Evolutionary conservation across 148 eudicot species (phyloP).

Genomic region (Euryodendron excelsum): DNA sequence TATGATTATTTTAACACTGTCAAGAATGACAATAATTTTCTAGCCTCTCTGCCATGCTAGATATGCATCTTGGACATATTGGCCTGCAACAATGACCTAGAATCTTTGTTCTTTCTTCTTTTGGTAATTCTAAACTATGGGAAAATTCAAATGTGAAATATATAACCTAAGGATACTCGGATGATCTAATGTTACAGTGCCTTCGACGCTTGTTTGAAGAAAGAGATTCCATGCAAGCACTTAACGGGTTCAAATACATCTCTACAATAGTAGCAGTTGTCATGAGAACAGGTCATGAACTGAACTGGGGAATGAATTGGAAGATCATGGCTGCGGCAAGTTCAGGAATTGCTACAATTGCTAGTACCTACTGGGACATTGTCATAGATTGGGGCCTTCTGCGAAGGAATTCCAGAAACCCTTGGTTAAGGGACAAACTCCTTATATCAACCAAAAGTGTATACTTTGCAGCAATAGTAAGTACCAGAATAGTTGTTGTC

Average conservation of each 20-base stretch:
- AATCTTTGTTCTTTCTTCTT: not conserved
- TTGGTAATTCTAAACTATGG: not conserved
- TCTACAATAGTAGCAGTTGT: conserved; percentile 3
- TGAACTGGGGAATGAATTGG: conserved; percentile 1
- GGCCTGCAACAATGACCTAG: not conserved
- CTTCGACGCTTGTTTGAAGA: conserved; percentile 3
- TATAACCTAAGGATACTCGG: not conserved
- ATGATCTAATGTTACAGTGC: not conserved
- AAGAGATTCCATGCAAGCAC: not conserved
- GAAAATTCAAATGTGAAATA: conserved; percentile 1
- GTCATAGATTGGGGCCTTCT: conserved; percentile 43
- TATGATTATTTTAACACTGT: not conserved
- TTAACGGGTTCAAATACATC: not conserved
- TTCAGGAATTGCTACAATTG: conserved; percentile 18
- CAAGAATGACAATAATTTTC: not conserved
- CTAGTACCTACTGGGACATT: conserved; percentile 31
- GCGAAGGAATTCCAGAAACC: conserved; percentile 22
- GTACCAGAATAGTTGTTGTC: not conserved
- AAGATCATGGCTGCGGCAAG: conserved; percentile 2
- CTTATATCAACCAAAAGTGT: conserved; percentile 28
- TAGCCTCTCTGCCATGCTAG: too few species aligned
- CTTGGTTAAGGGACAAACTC: conserved; percentile 36
- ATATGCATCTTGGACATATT: too few species aligned
- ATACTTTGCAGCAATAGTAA: conserved; percentile 40
- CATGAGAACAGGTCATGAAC: conserved; percentile 11